Percentiles rank a stretch among this genome's conserved stretches.
These are phyloP conservation scores for Stellera chamaejasme DNA, from an alignment of 345 rosid species.

Conservation along the genomic window DNA sequence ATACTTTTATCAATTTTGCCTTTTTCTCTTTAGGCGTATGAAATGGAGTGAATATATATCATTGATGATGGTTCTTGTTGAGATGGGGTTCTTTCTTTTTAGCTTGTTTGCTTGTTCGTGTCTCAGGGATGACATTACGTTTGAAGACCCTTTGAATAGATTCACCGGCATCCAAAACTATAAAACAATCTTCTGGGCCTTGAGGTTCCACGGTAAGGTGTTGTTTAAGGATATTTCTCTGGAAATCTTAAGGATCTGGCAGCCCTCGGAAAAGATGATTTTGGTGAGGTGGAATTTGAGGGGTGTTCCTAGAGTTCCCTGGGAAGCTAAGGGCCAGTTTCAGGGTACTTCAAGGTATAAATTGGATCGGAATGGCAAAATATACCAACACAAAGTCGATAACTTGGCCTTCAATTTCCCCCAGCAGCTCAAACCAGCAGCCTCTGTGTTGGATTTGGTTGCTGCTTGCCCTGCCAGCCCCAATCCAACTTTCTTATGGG, in stretches of 20 bases:
- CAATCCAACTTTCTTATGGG: conserved; percentile 75
- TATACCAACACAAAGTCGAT: conserved; percentile 87
- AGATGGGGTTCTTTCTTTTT: no score
- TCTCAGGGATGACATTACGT: conserved; percentile 78
- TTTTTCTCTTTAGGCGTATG: not conserved
- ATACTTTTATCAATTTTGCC: no score
- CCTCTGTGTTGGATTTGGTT: conserved; percentile 77
- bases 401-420: conserved; percentile 92
- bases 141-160: conserved; percentile 67
- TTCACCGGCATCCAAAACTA: conserved; percentile 81
- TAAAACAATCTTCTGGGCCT: conserved; percentile 83
- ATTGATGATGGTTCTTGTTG: conserved; percentile 2
- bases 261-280: conserved; percentile 93
- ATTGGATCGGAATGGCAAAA: conserved; percentile 78
- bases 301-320: conserved; percentile 88
- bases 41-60: not conserved
- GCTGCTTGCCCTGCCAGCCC: conserved; percentile 78
- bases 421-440: conserved; percentile 53
- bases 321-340: conserved; percentile 93
- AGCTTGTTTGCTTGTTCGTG: not conserved
- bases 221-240: conserved; percentile 74
- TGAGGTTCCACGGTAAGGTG: conserved; percentile 81
- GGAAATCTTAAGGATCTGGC: conserved; percentile 83
- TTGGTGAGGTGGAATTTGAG: conserved; percentile 86
- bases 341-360: conserved; percentile 90